Base-by-base conservation (phyloP, 2,329 filamentous ascomycete species). In the Scedosporium aurantiacum region DNA sequence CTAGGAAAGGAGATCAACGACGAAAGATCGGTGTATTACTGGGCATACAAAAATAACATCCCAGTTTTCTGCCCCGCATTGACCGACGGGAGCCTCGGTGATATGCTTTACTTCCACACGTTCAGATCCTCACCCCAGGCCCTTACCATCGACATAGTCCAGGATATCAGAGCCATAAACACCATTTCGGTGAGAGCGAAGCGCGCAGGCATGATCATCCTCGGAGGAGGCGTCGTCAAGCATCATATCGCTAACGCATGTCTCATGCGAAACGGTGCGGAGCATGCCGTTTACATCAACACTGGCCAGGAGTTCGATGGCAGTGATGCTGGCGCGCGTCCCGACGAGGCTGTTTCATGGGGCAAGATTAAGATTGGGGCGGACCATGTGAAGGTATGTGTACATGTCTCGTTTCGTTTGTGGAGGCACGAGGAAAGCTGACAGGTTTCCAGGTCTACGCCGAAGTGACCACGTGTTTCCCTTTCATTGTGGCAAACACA, bases 41-140 rank as follows among this genome's bases (percentile, higher is more conserved):
- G 94, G 94, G 93, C 93, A 0, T 95, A 89, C 77, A 94, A 92
- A 76, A 97, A 99, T 76, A 80, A 94, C 72, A 97, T 99, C 62
- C 94, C 94, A 0, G 88, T 99, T 16, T 99, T 99, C 78, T 97
- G 93, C 70, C 94, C 94, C 0, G 94, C 94, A 5, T 78, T 99
- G 68, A 99, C 94, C 0, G 94, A 99, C 70, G 94, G 94, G 18
- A 96, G 90, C 67, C 76, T 99, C 21, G 94, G 94, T 4, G 94
- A 99, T 73, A 99, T 99, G 94, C 80, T 99, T 47, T 97, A 97
- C 76, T 97, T 99, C 73, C 93, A 99, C 76, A 96, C 92, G 1
- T 99, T 91, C 82, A 94, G 93, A 72, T 76, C 90, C 0, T 92
- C 90, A 1, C 93, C 93, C 3, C 77, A 79, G 63, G 89, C 93